Evolutionary conservation across 2,329 filamentous ascomycete species (phyloP), one percentile per base, ranked within the genome.

Genomic region (Emergomyces orientalis): DNA sequence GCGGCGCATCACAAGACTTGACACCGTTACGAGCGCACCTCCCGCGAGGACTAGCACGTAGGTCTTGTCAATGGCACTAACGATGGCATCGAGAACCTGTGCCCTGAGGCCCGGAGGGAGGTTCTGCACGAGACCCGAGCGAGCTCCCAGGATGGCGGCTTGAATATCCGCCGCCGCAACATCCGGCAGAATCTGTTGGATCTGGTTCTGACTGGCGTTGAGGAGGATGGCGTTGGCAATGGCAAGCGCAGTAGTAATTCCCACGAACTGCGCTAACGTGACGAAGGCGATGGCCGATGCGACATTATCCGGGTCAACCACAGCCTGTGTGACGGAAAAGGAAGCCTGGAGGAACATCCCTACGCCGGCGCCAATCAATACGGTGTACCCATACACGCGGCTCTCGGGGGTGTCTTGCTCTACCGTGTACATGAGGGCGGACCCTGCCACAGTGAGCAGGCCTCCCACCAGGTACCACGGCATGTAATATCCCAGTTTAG

Each of bases 321-420:
- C 32, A 13, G 30, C 30, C 32, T 55, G 51, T 2, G 51, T 37
- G 7, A 55, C 30, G 6, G 51, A 34, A 37, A 22, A 55, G 9
- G 51, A 55, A 19, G 51, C 51, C 11, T 55, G 51, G 32, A 32
- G 17, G 17, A 30, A 34, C 51, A 55, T 55, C 1, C 51, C 30
- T 32, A 70, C 69, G 0, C 79, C 79, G 8, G 76, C 65, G 1
- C 75, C 80, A 0, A 80, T 63, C 3, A 82, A 64, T 11, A 79
- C 68, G 1, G 66, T 70, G 63, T 67, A 72, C 9, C 69, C 70
- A 62, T 74, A 73, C 39, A 73, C 64, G 9, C 63, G 61, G 37
- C 62, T 54, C 11, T 64, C 63, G 27, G 65, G 63, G 49, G 66
- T 68, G 32, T 62, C 60, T 5, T 54, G 34, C 7, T 60, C 25